Percentiles rank a stretch among this genome's conserved stretches.
Evolutionary conservation across 495 filamentous ascomycete genomes (phyloP).

Genomic region (Hypomontagnella monticulosa): DNA sequence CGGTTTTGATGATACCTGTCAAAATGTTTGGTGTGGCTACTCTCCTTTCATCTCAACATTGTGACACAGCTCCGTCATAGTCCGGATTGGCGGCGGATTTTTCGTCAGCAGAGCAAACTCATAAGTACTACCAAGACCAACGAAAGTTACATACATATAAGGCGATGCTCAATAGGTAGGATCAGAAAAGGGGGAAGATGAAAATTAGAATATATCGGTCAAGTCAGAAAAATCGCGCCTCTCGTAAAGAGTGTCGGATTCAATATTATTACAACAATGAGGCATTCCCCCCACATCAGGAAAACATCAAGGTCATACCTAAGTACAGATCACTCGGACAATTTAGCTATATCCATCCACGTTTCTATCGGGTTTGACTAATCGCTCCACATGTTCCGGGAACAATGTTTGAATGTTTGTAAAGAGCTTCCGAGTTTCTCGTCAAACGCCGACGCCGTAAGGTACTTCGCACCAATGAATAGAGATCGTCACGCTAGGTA

Average conservation of each 20-base stretch:
- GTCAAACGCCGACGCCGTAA: conserved; percentile 19
- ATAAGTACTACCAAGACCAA: no score
- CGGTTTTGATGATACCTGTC: background rate
- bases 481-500: conserved; percentile 16
- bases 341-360: conserved; percentile 25
- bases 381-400: no score
- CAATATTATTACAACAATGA: conserved; percentile 1
- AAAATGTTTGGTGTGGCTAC: no score
- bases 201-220: background rate
- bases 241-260: background rate
- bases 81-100: conserved; percentile 9
- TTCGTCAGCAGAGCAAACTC: conserved; percentile 14
- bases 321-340: conserved; percentile 32
- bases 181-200: background rate
- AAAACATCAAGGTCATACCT: conserved; percentile 12
- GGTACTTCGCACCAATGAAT: background rate
- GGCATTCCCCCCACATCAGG: background rate
- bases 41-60: conserved; percentile 27
- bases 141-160: background rate
- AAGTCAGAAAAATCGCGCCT: background rate
- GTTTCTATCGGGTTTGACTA: conserved; percentile 2
- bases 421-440: background rate
- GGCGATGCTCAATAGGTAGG: no score
- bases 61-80: conserved; percentile 12
- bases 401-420: no score